These are phyloP conservation scores for Globisporangium cederbergense DNA, from an alignment of 352 stramenopile genomes.

Conservation along the genomic window DNA sequence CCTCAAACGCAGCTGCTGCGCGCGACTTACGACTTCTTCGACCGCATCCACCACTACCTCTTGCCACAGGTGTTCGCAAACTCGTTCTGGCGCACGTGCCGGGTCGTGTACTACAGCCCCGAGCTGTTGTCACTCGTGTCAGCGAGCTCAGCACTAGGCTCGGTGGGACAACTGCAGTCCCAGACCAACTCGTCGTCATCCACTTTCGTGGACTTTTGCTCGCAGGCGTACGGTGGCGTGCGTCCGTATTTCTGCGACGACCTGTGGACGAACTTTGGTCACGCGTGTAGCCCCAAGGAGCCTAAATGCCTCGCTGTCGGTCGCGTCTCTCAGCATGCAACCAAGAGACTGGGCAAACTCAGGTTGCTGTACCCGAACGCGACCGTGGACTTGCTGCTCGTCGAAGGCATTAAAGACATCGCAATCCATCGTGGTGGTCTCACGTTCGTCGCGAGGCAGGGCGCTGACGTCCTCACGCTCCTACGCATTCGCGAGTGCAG, in stretches of 20 bases:
- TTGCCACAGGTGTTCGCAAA: constrained; percentile 6
- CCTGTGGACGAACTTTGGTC: constrained; percentile 9
- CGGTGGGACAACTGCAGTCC: background rate
- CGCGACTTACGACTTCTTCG: constrained; percentile 7
- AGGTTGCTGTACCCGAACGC: constrained; percentile 1
- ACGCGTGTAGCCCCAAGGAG: background rate
- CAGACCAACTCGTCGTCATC: background rate
- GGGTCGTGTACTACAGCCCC: constrained; percentile 8
- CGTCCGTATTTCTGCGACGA: constrained; percentile 17
- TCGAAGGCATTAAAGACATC: constrained; percentile 10
- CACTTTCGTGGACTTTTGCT: constrained; percentile 12
- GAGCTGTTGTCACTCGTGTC: background rate
- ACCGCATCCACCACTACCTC: constrained; percentile 18
- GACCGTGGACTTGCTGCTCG: constrained; percentile 10
- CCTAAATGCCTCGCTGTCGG: background rate
- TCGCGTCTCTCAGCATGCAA: background rate
- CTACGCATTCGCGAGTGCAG: constrained; percentile 10
- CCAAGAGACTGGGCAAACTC: background rate
- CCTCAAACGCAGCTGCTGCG: background rate
- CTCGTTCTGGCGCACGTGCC: constrained; percentile 8
- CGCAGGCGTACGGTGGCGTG: constrained; percentile 2
- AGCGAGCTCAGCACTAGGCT: background rate
- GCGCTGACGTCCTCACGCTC: constrained; percentile 12
- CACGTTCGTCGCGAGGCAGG: constrained; percentile 8
- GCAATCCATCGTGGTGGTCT: background rate